Conservation (phyloP, 2,329 filamentous ascomycete genomes). For the Aspergillus sp. region DNA sequence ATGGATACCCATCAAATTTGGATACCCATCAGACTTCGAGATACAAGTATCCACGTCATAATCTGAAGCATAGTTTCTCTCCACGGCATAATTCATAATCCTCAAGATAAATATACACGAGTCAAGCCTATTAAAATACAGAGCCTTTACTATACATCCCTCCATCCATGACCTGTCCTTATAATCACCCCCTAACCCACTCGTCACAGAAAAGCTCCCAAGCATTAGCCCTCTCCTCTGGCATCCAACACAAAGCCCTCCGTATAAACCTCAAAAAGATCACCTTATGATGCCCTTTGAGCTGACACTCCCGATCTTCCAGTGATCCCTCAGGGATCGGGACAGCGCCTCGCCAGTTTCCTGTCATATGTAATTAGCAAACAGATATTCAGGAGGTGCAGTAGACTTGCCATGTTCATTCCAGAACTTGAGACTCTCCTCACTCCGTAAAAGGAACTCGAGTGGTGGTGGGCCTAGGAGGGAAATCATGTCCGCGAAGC, state of each 20-base stretch:
- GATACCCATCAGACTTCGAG: too few species aligned
- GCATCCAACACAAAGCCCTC: slow-evolving; percentile 24
- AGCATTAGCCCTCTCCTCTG: slow-evolving; percentile 17
- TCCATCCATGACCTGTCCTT: too few species aligned
- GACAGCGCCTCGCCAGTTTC: slow-evolving; percentile 18
- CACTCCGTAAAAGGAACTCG: slow-evolving; percentile 21
- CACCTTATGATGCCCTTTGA: slow-evolving; percentile 15
- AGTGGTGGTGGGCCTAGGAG: slow-evolving; percentile 36
- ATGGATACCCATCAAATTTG: too few species aligned
- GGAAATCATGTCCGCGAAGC: slow-evolving; percentile 39
- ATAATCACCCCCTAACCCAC: slow-evolving; percentile 9
- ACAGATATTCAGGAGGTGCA: too few species aligned
- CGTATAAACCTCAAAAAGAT: slow-evolving; percentile 21
- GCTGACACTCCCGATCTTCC: slow-evolving; percentile 16
- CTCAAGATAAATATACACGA: too few species aligned
- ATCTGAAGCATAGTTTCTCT: too few species aligned
- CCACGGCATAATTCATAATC: too few species aligned
- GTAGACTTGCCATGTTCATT: slow-evolving; percentile 22
- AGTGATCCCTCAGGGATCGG: slow-evolving; percentile 20
- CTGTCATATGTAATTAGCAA: slow-evolving; percentile 5
- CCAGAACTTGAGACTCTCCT: slow-evolving; percentile 29
- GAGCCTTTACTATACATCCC: too few species aligned
- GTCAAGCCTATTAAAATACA: too few species aligned
- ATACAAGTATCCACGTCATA: too few species aligned
- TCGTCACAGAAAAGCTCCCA: slow-evolving; percentile 14